Conservation (phyloP, 495 filamentous ascomycete species). For the Venustampulla echinocandica region DNA sequence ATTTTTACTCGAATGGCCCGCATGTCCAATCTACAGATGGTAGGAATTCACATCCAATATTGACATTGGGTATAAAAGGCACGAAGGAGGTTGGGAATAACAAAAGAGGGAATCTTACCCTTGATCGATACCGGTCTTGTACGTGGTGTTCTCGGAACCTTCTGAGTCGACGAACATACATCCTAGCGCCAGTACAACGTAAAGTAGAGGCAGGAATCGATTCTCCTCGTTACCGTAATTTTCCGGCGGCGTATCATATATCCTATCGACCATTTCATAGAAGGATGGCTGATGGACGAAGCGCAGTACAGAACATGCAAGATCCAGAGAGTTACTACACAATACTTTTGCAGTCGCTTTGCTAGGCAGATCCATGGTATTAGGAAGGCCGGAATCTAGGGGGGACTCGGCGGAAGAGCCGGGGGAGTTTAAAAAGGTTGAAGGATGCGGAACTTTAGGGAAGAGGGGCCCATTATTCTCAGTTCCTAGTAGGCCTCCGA, state of each 20-base stretch:
- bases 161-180: constrained; percentile 60
- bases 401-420: constrained; percentile 54
- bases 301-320: constrained; percentile 74
- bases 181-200: constrained; percentile 76
- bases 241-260: constrained; percentile 67
- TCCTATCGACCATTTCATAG: constrained; percentile 62
- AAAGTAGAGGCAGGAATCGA: constrained; percentile 73
- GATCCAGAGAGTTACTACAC: constrained; percentile 69
- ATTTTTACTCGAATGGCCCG: too few species aligned
- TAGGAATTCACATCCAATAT: neutral
- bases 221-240: constrained; percentile 67
- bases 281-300: constrained; percentile 88
- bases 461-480: constrained; percentile 39
- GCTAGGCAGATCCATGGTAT: constrained; percentile 61
- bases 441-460: constrained; percentile 28
- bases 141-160: constrained; percentile 34
- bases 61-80: neutral
- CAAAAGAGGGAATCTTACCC: constrained; percentile 44
- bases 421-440: constrained; percentile 61
- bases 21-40: too few species aligned
- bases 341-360: constrained; percentile 57
- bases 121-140: constrained; percentile 69
- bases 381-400: constrained; percentile 40
- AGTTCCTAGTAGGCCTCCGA: constrained; percentile 57
- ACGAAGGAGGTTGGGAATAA: neutral